Evolutionary conservation across 2,329 filamentous ascomycete genomes (phyloP).

Genomic region (Microcyclospora tardicrescens): DNA sequence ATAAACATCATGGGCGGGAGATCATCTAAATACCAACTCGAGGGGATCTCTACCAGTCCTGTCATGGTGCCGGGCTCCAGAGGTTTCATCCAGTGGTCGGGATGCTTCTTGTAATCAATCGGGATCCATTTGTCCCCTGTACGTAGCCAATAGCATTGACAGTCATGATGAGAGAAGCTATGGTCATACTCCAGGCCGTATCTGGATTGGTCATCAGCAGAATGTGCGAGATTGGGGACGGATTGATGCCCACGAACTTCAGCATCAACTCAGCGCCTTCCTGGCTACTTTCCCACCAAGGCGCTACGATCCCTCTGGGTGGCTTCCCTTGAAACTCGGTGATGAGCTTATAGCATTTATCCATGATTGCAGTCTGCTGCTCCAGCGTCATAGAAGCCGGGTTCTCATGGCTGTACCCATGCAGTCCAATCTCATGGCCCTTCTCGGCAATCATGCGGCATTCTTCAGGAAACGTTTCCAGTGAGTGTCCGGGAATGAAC

Average conservation of each 20-base stretch:
- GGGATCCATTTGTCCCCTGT: constrained; percentile 55
- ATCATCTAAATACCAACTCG: constrained; percentile 46
- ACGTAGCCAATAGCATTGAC: constrained; percentile 49
- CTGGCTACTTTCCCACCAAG: constrained; percentile 61
- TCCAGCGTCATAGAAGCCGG: constrained; percentile 58
- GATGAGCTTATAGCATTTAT: constrained; percentile 53
- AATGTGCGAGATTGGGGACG: too few relatives aligned
- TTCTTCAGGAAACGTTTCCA: constrained; percentile 56
- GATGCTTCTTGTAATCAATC: constrained; percentile 52
- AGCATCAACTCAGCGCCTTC: constrained; percentile 54
- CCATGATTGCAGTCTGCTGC: constrained; percentile 62
- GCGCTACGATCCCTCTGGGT: constrained; percentile 58
- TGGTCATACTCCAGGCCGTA: constrained; percentile 62
- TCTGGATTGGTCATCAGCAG: constrained; percentile 14
- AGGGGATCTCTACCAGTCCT: constrained; percentile 54
- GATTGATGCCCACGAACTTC: too few relatives aligned
- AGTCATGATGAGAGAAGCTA: constrained; percentile 53
- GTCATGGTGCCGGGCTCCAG: constrained; percentile 46
- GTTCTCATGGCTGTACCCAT: constrained; percentile 66
- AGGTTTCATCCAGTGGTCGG: constrained; percentile 52
- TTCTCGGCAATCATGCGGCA: constrained; percentile 48
- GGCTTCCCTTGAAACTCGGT: constrained; percentile 57
- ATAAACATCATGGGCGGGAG: constrained; percentile 61
- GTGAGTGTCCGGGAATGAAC: constrained; percentile 51
- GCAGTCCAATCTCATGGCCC: constrained; percentile 54